Percentiles rank a stretch among this genome's conserved stretches.
Conservation (phyloP, 208 protist genomes). For the Lotmaria passim region DNA sequence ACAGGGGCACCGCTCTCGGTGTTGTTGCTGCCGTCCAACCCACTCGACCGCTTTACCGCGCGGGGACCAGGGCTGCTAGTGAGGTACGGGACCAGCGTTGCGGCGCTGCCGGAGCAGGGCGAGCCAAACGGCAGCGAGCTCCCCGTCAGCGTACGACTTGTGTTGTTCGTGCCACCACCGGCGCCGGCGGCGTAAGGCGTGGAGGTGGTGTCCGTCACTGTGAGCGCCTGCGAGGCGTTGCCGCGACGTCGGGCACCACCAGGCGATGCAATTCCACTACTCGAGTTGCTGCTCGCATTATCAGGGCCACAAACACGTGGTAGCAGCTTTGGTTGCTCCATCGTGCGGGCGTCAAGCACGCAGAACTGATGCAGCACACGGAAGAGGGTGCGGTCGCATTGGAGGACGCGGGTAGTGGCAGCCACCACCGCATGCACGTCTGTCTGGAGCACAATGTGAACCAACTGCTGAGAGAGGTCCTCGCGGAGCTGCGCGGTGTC, state of each 20-base stretch:
- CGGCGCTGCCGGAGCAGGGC: conserved; percentile 5
- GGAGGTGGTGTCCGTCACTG: conserved; percentile 13
- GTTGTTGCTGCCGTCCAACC: not conserved
- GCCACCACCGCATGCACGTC: conserved; percentile 29
- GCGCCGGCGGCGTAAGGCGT: not conserved
- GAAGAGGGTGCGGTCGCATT: conserved; percentile 38
- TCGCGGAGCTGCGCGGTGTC: conserved; percentile 30
- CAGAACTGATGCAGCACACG: conserved; percentile 36
- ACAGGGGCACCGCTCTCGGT: not conserved
- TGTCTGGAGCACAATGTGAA: conserved; percentile 36
- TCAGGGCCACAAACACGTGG: not conserved
- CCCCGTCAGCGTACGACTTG: conserved; percentile 1
- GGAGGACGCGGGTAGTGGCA: conserved; percentile 29
- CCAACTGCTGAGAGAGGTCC: conserved; percentile 23
- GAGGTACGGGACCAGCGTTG: conserved; percentile 5
- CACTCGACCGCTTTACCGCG: not conserved
- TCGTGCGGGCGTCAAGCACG: conserved; percentile 18
- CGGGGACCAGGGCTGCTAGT: not conserved
- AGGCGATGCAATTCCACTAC: not conserved
- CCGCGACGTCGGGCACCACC: not conserved
- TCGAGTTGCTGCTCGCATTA: not conserved
- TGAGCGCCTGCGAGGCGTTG: not conserved
- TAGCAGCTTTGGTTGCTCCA: conserved; percentile 4
- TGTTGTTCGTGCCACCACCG: not conserved
- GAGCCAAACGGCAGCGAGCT: not conserved